A percentile compares a stretch with the other conserved stretches of the same genome.
Evolutionary conservation across 352 stramenopile genomes (phyloP).

Genomic region (Globisporangium echinulatum): DNA sequence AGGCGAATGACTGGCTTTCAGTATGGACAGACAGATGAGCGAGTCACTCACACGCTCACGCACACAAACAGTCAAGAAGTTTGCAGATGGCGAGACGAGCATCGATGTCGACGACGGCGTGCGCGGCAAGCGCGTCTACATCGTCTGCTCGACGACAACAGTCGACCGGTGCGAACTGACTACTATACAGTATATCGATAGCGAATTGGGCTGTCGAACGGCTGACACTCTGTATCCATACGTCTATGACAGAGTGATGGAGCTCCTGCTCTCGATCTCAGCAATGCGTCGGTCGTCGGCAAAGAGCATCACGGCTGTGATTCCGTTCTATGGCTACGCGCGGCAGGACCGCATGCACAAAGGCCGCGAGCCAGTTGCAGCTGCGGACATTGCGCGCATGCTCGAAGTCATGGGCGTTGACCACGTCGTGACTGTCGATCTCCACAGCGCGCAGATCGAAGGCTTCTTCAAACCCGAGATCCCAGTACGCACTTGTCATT

Average conservation of each 20-base stretch:
- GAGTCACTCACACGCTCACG: neutral
- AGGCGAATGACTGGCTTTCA: neutral
- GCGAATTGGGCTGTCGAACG: too few species aligned
- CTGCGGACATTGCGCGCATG: slow-evolving; percentile 81
- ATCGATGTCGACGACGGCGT: slow-evolving; percentile 72
- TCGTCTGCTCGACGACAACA: slow-evolving; percentile 81
- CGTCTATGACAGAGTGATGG: slow-evolving; percentile 50
- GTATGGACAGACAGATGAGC: neutral
- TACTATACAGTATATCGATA: neutral
- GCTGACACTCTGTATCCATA: too few species aligned
- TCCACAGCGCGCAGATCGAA: slow-evolving; percentile 87
- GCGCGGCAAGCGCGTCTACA: slow-evolving; percentile 79
- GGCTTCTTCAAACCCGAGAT: slow-evolving; percentile 86
- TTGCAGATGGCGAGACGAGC: slow-evolving; percentile 81
- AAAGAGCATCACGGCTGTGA: slow-evolving; percentile 85
- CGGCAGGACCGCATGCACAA: slow-evolving; percentile 85
- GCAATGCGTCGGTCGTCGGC: slow-evolving; percentile 78
- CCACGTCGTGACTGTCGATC: slow-evolving; percentile 81
- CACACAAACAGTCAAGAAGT: slow-evolving; percentile 54
- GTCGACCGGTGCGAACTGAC: slow-evolving; percentile 54
- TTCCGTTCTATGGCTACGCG: slow-evolving; percentile 85
- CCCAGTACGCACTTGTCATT: slow-evolving; percentile 24
- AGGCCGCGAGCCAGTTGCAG: slow-evolving; percentile 70
- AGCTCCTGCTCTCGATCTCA: slow-evolving; percentile 77
- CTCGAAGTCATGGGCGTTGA: slow-evolving; percentile 88